Evolutionary conservation across 2,329 filamentous ascomycete genomes (phyloP).

Genomic region (Phaeoacremonium minimum): DNA sequence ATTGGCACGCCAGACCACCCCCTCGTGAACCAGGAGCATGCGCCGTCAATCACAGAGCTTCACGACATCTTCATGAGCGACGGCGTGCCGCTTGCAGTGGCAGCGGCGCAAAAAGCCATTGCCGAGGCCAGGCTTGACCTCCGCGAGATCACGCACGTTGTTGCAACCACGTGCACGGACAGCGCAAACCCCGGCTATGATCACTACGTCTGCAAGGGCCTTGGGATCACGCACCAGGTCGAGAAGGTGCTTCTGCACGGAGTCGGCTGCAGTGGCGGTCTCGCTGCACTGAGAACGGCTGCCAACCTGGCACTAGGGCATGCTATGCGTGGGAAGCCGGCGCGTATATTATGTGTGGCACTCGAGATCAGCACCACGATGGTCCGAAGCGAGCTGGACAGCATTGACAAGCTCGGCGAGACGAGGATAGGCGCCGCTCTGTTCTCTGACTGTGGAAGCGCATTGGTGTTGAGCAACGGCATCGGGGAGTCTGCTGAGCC

Average conservation of each 20-base stretch:
- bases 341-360: constrained; percentile 61
- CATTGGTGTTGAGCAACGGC: constrained; percentile 60
- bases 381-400: constrained; percentile 62
- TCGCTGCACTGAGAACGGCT: constrained; percentile 58
- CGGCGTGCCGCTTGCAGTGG: constrained; percentile 53
- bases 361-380: constrained; percentile 59
- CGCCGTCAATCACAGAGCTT: constrained; percentile 52
- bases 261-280: constrained; percentile 61
- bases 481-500: constrained; percentile 41
- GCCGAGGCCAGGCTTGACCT: constrained; percentile 47
- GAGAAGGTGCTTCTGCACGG: constrained; percentile 65
- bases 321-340: constrained; percentile 51
- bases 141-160: constrained; percentile 58
- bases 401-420: constrained; percentile 53
- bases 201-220: constrained; percentile 55
- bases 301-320: constrained; percentile 64
- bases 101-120: constrained; percentile 50
- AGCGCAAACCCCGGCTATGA: constrained; percentile 67
- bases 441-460: constrained; percentile 69
- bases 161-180: constrained; percentile 66
- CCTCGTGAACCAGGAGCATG: constrained; percentile 49
- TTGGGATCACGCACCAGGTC: constrained; percentile 53
- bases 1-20: constrained; percentile 59
- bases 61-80: constrained; percentile 51
- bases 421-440: constrained; percentile 61